phyloP scores from a whole-genome alignment of 495 filamentous ascomycete genomes.

The Choiromyces venosus region DNA sequence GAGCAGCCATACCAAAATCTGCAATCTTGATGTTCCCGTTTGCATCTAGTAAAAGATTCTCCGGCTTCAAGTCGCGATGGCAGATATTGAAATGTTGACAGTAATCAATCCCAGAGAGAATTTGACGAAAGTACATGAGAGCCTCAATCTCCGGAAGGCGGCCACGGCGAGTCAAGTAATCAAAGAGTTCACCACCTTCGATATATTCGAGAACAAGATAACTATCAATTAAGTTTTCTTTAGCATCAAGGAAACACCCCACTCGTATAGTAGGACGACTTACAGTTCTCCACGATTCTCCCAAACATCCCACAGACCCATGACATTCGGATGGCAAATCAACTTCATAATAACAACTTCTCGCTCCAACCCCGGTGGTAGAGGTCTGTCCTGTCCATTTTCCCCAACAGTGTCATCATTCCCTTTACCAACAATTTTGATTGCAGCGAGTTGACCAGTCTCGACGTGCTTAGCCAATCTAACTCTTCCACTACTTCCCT shows the following conservation, averaged over 20 bases:
- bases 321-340: slow-evolving; percentile 87
- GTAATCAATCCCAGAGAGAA: slow-evolving; percentile 84
- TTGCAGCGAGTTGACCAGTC: slow-evolving; percentile 71
- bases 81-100: slow-evolving; percentile 91
- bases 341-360: slow-evolving; percentile 96
- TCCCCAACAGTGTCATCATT: slow-evolving; percentile 55
- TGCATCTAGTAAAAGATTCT: slow-evolving; percentile 83
- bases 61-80: slow-evolving; percentile 92
- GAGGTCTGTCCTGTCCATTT: slow-evolving; percentile 19
- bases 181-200: slow-evolving; percentile 83
- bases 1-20: slow-evolving; percentile 95
- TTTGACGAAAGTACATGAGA: slow-evolving; percentile 81
- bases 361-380: slow-evolving; percentile 76
- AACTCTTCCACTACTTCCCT: slow-evolving; percentile 78
- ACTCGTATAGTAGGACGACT: slow-evolving; percentile 42
- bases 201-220: slow-evolving; percentile 97
- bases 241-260: slow-evolving; percentile 1
- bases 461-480: slow-evolving; percentile 69
- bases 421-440: slow-evolving; percentile 69
- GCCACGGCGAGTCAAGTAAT: slow-evolving; percentile 64
- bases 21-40: slow-evolving; percentile 76
- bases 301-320: slow-evolving; percentile 90
- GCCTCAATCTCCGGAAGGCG: slow-evolving; percentile 70
- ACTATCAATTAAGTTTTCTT: slow-evolving; percentile 48
- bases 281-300: slow-evolving; percentile 91